Conservation (phyloP, 1,139 yeast species). For the Tardiomyces depauwii region DNA sequence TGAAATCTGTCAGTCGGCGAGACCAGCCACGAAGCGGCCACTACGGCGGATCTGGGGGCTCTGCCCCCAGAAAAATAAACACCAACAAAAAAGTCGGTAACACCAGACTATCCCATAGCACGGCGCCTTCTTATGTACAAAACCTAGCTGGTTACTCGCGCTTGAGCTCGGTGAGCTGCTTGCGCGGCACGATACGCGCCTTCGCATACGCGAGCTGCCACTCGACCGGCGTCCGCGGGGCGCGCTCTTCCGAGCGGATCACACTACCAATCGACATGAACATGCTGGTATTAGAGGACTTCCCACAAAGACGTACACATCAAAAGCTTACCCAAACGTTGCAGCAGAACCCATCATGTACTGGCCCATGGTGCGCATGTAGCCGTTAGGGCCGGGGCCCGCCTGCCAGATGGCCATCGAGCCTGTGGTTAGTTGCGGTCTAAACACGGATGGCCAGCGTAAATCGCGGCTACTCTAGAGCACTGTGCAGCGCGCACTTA, state of each 20-base stretch:
- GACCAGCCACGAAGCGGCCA: too few relatives aligned
- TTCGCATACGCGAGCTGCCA: not conserved
- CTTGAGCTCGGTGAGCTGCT: not conserved
- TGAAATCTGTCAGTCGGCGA: too few relatives aligned
- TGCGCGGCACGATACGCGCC: not conserved
- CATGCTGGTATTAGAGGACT: conserved; percentile 25
- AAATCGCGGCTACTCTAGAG: too few relatives aligned
- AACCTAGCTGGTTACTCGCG: too few relatives aligned
- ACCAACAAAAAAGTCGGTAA: too few relatives aligned
- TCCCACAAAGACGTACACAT: not conserved
- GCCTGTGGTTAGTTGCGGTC: conserved; percentile 12
- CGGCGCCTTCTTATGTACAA: too few relatives aligned
- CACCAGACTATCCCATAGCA: too few relatives aligned
- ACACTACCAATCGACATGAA: conserved; percentile 76
- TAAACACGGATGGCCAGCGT: too few relatives aligned
- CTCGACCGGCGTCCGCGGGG: conserved; percentile 2
- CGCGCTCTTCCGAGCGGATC: conserved; percentile 57
- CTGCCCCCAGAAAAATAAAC: too few relatives aligned
- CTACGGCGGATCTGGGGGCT: too few relatives aligned
- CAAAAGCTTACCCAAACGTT: conserved; percentile 38
- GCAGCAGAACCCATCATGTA: conserved; percentile 96
- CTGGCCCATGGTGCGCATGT: conserved; percentile 91
- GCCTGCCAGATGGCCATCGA: conserved; percentile 83
- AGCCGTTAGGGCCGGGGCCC: conserved; percentile 99
- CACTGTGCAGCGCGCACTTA: too few relatives aligned